phyloP scores from a whole-genome alignment of 1,139 yeast species.

The Diutina pseudorugosa region DNA sequence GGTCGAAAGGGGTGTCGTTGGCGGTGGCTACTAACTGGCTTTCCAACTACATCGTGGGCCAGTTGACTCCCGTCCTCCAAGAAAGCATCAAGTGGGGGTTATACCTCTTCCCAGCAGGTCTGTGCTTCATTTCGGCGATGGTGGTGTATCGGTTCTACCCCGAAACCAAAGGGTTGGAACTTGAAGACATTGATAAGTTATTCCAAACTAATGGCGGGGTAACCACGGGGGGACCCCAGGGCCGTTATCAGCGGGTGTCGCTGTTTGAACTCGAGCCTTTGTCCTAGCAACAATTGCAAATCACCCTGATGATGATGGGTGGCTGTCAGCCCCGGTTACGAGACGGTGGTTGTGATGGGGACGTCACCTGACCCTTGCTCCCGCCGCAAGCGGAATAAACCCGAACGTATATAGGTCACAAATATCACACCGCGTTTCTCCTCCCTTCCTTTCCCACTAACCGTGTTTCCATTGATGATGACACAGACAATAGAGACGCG shows the following conservation, averaged over 20 bases:
- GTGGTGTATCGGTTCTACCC: slow-evolving; percentile 38
- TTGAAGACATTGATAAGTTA: slow-evolving; percentile 50
- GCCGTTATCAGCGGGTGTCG: slow-evolving; percentile 18
- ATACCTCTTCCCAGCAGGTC: slow-evolving; percentile 36
- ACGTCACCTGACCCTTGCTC: neutral
- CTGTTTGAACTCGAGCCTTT: slow-evolving; percentile 6
- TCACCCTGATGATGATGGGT: neutral
- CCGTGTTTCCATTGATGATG: too few relatives aligned
- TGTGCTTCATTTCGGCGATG: slow-evolving; percentile 31
- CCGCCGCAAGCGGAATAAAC: neutral
- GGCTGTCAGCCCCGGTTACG: neutral
- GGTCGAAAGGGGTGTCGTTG: slow-evolving; percentile 41
- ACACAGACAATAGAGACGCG: too few relatives aligned
- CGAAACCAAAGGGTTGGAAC: slow-evolving; percentile 41
- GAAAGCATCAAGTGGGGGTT: slow-evolving; percentile 37
- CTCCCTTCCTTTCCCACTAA: too few relatives aligned
- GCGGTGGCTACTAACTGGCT: slow-evolving; percentile 47
- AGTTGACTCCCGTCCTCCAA: slow-evolving; percentile 38
- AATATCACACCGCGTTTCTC: too few relatives aligned
- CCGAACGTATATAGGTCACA: neutral
- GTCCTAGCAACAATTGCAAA: neutral
- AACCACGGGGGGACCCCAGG: neutral
- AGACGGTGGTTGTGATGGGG: neutral
- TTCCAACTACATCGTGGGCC: slow-evolving; percentile 43
- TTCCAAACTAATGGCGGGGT: slow-evolving; percentile 19